phyloP scores from a whole-genome alignment of 306 rosid species.

The Elaeagnus macrophylla region DNA sequence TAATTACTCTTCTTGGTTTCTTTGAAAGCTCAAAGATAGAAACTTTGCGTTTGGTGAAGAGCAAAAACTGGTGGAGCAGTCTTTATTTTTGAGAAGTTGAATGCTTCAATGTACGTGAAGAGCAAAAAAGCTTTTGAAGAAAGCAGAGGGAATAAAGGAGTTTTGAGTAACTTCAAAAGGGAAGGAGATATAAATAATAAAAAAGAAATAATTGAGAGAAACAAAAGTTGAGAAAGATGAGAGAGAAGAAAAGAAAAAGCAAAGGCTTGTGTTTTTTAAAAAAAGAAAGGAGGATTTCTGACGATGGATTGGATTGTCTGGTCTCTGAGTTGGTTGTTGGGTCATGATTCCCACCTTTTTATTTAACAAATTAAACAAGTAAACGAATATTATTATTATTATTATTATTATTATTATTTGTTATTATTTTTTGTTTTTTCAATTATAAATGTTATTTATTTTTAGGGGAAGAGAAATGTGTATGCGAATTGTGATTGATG shows the following conservation, averaged over 20 bases:
- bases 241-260: neutral
- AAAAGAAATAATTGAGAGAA: constrained; percentile 13
- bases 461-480: too few species aligned
- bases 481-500: too few species aligned
- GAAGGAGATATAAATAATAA: neutral
- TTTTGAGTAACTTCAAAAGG: constrained; percentile 22
- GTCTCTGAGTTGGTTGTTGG: constrained; percentile 12
- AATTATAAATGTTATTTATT: too few species aligned
- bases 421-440: too few species aligned
- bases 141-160: constrained; percentile 36
- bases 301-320: neutral
- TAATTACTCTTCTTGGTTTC: too few species aligned
- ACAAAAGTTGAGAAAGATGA: constrained; percentile 14
- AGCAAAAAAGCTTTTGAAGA: constrained; percentile 22
- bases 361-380: too few species aligned
- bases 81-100: neutral
- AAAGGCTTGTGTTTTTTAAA: constrained; percentile 3
- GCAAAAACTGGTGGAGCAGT: neutral
- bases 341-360: constrained; percentile 1
- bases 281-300: neutral
- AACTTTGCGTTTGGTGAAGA: neutral
- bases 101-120: constrained; percentile 9
- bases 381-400: too few species aligned
- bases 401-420: too few species aligned
- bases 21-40: neutral